Conservation (phyloP, 805 yeast species). For the Saccharomycopsis amapae region DNA sequence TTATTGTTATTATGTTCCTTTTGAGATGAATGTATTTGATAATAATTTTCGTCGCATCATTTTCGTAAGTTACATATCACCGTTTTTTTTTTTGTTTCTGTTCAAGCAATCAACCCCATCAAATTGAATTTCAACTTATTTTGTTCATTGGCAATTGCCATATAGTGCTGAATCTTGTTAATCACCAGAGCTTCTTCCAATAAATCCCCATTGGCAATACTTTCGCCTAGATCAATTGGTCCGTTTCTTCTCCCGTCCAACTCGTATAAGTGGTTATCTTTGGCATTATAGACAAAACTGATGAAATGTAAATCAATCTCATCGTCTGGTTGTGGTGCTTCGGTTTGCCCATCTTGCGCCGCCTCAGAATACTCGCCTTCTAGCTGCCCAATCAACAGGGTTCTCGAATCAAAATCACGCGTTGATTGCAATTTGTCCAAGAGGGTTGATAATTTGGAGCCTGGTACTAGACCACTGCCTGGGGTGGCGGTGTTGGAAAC, state of each 20-base stretch:
- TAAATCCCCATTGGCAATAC: conserved; percentile 36
- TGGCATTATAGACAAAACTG: conserved; percentile 50
- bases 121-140: conserved; percentile 63
- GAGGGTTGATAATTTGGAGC: conserved; percentile 26
- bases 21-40: too few species aligned
- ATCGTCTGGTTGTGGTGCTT: conserved; percentile 53
- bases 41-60: too few species aligned
- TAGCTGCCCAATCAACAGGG: conserved; percentile 39
- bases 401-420: conserved; percentile 33
- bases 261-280: conserved; percentile 60
- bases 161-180: conserved; percentile 56
- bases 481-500: conserved; percentile 32
- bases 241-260: conserved; percentile 84
- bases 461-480: conserved; percentile 22
- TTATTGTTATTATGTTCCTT: too few species aligned
- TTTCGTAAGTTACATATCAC: not conserved
- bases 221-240: conserved; percentile 53
- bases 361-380: conserved; percentile 39
- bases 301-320: conserved; percentile 68
- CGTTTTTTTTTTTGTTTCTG: conserved; percentile 27
- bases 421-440: conserved; percentile 37
- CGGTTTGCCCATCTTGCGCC: conserved; percentile 51
- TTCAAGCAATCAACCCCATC: conserved; percentile 57
- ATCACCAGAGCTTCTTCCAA: conserved; percentile 44
- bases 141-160: conserved; percentile 52